These are phyloP conservation scores for Syzygium aromaticum DNA, from an alignment of 345 rosid species.

Conservation along the genomic window DNA sequence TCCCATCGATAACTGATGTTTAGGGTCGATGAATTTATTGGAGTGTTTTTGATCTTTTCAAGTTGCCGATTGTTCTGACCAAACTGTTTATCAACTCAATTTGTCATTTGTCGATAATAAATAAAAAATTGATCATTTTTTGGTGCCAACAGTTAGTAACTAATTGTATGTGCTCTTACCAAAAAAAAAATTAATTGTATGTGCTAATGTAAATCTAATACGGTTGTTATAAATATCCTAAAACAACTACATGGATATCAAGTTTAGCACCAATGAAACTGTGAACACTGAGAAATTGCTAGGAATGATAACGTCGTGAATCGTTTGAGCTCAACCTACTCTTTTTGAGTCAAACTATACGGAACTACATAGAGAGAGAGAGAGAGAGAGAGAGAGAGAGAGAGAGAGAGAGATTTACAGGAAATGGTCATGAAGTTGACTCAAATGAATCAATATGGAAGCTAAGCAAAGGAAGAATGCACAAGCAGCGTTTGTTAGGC, in stretches of 20 bases:
- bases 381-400: neutral
- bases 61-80: neutral
- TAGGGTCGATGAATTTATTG: neutral
- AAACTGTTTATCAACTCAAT: neutral
- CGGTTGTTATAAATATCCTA: neutral
- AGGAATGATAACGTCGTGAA: neutral
- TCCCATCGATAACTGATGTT: neutral
- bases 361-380: neutral
- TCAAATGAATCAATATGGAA: constrained; percentile 25
- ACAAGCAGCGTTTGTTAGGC: constrained; percentile 21
- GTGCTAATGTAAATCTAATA: neutral
- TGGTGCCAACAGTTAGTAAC: neutral
- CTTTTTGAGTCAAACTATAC: neutral
- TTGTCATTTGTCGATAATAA: neutral
- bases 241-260: neutral
- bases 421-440: neutral
- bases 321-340: neutral
- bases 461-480: constrained; percentile 28
- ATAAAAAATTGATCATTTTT: neutral
- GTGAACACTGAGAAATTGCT: neutral
- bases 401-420: neutral
- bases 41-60: neutral
- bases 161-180: neutral
- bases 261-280: neutral
- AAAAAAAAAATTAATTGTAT: no score